phyloP scores from a whole-genome alignment of 192 early-diverging fungal genomes.

The Coemansia pectinata region DNA sequence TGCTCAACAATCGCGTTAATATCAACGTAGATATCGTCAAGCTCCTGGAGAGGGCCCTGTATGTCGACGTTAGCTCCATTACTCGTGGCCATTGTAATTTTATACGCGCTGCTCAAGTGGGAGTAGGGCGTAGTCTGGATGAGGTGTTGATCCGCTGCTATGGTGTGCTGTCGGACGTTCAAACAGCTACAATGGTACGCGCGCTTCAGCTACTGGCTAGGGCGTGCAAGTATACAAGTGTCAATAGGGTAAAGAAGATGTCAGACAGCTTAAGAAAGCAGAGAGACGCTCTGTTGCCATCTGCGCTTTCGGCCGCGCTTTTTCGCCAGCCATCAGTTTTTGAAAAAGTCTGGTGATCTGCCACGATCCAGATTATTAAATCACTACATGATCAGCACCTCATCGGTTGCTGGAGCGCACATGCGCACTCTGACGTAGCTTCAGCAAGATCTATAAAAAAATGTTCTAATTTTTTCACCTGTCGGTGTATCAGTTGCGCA shows the following conservation, averaged over 20 bases:
- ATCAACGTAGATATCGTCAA: conserved; percentile 34
- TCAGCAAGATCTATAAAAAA: not conserved
- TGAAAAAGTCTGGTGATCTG: conserved; percentile 15
- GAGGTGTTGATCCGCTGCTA: not conserved
- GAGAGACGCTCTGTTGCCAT: not conserved
- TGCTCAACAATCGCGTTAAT: conserved; percentile 50
- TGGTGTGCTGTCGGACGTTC: conserved; percentile 1
- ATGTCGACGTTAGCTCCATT: conserved; percentile 27
- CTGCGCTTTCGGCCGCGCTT: not conserved
- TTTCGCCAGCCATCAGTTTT: not conserved
- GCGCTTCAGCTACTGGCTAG: not conserved
- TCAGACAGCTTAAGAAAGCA: not conserved
- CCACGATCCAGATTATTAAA: not conserved
- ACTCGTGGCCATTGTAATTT: conserved; percentile 25
- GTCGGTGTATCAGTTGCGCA: too few species aligned
- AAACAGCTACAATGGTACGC: not conserved
- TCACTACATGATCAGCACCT: not conserved
- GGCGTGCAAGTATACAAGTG: not conserved
- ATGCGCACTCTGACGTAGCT: not conserved
- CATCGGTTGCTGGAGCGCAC: not conserved
- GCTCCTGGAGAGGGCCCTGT: conserved; percentile 32
- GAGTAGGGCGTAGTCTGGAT: not conserved
- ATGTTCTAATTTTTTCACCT: too few species aligned
- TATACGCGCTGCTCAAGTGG: not conserved
- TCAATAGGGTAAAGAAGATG: not conserved